Evolutionary conservation across 768 basidiomycete species (phyloP).

Genomic region (Dacryopinax primogenitus): DNA sequence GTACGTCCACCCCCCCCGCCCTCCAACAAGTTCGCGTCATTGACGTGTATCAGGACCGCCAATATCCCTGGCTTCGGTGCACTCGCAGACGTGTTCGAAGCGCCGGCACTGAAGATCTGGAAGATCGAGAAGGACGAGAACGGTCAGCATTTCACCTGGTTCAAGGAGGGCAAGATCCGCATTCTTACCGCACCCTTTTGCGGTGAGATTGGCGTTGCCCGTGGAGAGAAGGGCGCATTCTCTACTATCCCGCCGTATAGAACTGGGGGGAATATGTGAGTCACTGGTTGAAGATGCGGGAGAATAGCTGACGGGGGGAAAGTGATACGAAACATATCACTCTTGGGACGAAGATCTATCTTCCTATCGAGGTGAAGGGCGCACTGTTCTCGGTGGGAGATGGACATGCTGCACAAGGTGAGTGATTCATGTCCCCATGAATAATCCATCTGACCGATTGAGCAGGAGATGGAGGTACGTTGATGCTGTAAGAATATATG

Average conservation of each 20-base stretch:
- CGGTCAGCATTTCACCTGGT: slow-evolving; percentile 32
- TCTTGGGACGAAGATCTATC: slow-evolving; percentile 43
- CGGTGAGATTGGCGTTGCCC: slow-evolving; percentile 53
- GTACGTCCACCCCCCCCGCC: slow-evolving; percentile 17
- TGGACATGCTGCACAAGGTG: slow-evolving; percentile 48
- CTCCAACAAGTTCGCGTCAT: neutral
- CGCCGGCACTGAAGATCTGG: slow-evolving; percentile 45
- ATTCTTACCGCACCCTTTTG: slow-evolving; percentile 46
- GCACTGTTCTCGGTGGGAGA: slow-evolving; percentile 55
- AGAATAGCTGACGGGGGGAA: slow-evolving; percentile 32
- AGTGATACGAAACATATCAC: slow-evolving; percentile 46
- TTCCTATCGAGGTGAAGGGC: slow-evolving; percentile 48
- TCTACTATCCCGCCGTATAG: slow-evolving; percentile 52
- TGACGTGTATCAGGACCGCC: slow-evolving; percentile 26
- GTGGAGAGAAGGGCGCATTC: slow-evolving; percentile 37
- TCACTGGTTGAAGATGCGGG: neutral
- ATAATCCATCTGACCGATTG: neutral
- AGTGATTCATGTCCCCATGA: neutral
- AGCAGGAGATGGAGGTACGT: slow-evolving; percentile 43
- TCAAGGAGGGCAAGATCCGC: slow-evolving; percentile 36
- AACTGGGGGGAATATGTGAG: slow-evolving; percentile 30
- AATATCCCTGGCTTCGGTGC: slow-evolving; percentile 48
- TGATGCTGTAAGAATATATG: neutral
- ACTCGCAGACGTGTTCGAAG: slow-evolving; percentile 42
- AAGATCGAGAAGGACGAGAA: slow-evolving; percentile 31